Evolutionary conservation across 2,329 filamentous ascomycete species (phyloP).

Genomic region (Fusarium oxysporum): DNA sequence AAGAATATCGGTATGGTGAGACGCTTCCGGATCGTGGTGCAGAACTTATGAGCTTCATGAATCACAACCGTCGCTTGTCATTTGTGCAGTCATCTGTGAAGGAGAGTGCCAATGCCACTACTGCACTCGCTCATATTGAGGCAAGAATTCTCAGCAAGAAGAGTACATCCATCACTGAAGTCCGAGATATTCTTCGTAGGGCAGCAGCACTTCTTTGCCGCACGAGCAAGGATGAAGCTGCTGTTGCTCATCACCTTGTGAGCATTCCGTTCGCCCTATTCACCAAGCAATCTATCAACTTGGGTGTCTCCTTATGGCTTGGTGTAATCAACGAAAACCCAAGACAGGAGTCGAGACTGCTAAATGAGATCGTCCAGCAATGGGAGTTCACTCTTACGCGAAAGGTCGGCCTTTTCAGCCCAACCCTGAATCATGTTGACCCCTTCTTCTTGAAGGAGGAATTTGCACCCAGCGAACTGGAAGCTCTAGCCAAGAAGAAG

Average conservation of each 20-base stretch:
- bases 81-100: slow-evolving; percentile 63
- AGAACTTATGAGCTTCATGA: slow-evolving; percentile 73
- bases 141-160: slow-evolving; percentile 76
- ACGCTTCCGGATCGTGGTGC: slow-evolving; percentile 75
- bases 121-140: slow-evolving; percentile 79
- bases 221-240: slow-evolving; percentile 77
- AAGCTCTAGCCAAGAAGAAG: slow-evolving; percentile 77
- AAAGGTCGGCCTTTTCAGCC: slow-evolving; percentile 84
- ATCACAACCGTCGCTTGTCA: slow-evolving; percentile 63
- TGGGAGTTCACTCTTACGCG: slow-evolving; percentile 89
- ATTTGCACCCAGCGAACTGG: slow-evolving; percentile 89
- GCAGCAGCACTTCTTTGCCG: slow-evolving; percentile 89
- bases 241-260: slow-evolving; percentile 88
- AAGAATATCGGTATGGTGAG: slow-evolving; percentile 93
- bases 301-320: slow-evolving; percentile 95
- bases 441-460: slow-evolving; percentile 93
- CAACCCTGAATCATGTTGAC: slow-evolving; percentile 78
- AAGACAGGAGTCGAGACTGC: slow-evolving; percentile 83
- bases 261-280: slow-evolving; percentile 93
- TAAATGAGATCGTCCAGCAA: slow-evolving; percentile 87
- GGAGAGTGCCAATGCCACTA: slow-evolving; percentile 69
- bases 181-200: slow-evolving; percentile 84
- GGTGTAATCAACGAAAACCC: slow-evolving; percentile 98
- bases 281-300: slow-evolving; percentile 93
- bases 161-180: slow-evolving; percentile 76